Percentiles rank a stretch among this genome's conserved stretches.
phyloP scores from a whole-genome alignment of 2,329 filamentous ascomycete genomes.

The Monosporascus sp. region DNA sequence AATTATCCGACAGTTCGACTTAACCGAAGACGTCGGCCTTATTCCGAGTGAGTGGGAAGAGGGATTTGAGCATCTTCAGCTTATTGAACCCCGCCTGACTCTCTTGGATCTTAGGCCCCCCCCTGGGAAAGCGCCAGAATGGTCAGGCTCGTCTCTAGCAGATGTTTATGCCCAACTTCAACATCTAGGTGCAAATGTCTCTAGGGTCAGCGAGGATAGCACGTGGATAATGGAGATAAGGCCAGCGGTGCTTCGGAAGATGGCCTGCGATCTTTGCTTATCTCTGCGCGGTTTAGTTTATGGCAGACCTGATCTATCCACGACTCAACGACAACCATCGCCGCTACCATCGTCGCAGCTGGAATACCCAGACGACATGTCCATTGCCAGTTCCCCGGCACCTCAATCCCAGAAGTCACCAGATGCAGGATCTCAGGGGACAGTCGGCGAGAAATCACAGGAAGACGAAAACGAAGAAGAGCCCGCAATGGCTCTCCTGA shows the following conservation, averaged over 20 bases:
- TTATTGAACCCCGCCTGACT: slow-evolving; percentile 12
- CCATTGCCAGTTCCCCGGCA: slow-evolving; percentile 13
- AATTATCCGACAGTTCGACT: slow-evolving; percentile 10
- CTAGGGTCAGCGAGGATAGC: neutral
- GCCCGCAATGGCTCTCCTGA: slow-evolving; percentile 21
- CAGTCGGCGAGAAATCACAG: slow-evolving; percentile 1
- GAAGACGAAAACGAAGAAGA: slow-evolving; percentile 17
- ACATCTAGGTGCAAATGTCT: slow-evolving; percentile 5
- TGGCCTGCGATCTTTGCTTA: slow-evolving; percentile 24
- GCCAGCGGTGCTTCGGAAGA: slow-evolving; percentile 12
- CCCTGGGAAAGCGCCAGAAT: slow-evolving; percentile 5
- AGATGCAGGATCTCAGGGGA: slow-evolving; percentile 9
- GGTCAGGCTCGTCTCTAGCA: slow-evolving; percentile 9
- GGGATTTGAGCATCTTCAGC: slow-evolving; percentile 18
- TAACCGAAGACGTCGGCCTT: slow-evolving; percentile 10
- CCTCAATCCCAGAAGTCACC: slow-evolving; percentile 12
- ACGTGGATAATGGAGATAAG: slow-evolving; percentile 5
- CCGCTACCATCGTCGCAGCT: neutral
- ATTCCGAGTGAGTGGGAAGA: slow-evolving; percentile 16
- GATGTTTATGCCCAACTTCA: slow-evolving; percentile 15
- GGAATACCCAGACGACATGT: slow-evolving; percentile 14
- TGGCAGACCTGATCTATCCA: slow-evolving; percentile 5
- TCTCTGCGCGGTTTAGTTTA: slow-evolving; percentile 19
- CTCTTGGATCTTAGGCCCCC: slow-evolving; percentile 13
- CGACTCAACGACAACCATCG: slow-evolving; percentile 1